Percentiles rank a stretch among this genome's conserved stretches.
These are phyloP conservation scores for Gracilaria domingensis DNA, from an alignment of 23 red algal genomes.

Conservation along the genomic window DNA sequence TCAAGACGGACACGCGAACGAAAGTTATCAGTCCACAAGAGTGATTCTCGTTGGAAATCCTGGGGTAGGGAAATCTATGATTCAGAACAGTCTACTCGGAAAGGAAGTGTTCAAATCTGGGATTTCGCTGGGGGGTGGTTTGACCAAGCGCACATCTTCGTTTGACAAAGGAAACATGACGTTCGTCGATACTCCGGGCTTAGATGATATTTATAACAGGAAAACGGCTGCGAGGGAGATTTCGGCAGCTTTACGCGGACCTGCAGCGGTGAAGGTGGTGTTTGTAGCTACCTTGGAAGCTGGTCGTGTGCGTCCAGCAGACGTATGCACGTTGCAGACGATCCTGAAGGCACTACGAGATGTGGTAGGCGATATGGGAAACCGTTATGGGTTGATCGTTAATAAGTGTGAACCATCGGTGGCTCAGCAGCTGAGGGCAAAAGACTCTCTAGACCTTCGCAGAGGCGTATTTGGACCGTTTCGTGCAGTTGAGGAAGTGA, in stretches of 20 bases:
- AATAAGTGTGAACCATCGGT: neutral
- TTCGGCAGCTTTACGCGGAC: conserved; percentile 7
- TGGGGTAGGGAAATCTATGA: conserved; percentile 17
- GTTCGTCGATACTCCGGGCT: conserved; percentile 17
- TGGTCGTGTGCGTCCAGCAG: conserved; percentile 13
- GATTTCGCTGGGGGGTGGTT: neutral
- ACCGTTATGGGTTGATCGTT: neutral
- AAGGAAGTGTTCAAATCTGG: conserved; percentile 13
- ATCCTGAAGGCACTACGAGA: neutral
- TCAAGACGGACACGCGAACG: neutral
- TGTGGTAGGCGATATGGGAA: neutral
- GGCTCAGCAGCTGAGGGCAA: neutral
- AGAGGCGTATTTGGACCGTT: neutral
- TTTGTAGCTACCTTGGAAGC: conserved; percentile 27
- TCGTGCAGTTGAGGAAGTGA: neutral
- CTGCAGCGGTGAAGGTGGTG: neutral
- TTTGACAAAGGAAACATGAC: neutral
- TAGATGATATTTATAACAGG: conserved; percentile 21
- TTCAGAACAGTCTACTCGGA: conserved; percentile 5
- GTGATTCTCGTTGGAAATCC: conserved; percentile 15
- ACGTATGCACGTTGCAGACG: neutral
- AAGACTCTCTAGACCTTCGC: neutral
- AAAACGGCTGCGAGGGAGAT: neutral
- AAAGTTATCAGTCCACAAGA: neutral
- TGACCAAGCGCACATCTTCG: neutral